A percentile compares a stretch with the other conserved stretches of the same genome.
phyloP scores from a whole-genome alignment of 2,329 filamentous ascomycete species.

The Helminthosporium solani region DNA sequence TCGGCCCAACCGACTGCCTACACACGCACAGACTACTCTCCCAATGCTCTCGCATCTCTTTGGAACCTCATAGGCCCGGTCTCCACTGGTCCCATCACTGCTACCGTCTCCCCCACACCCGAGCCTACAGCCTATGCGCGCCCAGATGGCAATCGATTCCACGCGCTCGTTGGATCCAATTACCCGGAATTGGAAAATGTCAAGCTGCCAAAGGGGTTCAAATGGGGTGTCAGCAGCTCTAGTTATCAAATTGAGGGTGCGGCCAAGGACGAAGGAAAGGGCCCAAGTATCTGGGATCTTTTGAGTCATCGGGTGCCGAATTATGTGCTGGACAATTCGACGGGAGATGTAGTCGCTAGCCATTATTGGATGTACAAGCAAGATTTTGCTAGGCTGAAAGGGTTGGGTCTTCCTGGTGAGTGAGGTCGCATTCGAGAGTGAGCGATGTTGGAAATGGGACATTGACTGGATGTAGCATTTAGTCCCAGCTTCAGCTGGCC shows the following conservation, averaged over 20 bases:
- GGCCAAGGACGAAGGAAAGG: conserved; percentile 46
- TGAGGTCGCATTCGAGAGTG: not conserved
- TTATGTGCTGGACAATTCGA: conserved; percentile 44
- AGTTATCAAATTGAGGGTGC: conserved; percentile 49
- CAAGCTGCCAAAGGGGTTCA: conserved; percentile 47
- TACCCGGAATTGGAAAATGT: conserved; percentile 33
- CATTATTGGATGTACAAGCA: conserved; percentile 49
- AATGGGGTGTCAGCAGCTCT: conserved; percentile 46
- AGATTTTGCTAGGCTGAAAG: conserved; percentile 43
- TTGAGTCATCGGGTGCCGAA: conserved; percentile 45
- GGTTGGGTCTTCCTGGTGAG: conserved; percentile 30
- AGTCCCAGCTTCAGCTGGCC: conserved; percentile 44
- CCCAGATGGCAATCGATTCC: conserved; percentile 41
- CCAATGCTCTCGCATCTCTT: conserved; percentile 48
- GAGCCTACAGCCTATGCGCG: conserved; percentile 44
- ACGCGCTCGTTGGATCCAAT: conserved; percentile 45
- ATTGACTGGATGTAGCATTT: conserved; percentile 19
- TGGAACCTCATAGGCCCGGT: conserved; percentile 50
- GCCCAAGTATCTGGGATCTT: conserved; percentile 48
- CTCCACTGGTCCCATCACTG: conserved; percentile 45
- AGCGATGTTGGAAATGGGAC: not conserved
- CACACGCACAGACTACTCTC: conserved; percentile 48
- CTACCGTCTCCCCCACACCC: conserved; percentile 46
- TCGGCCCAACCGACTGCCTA: conserved; percentile 48
- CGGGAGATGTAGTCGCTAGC: conserved; percentile 44